phyloP scores from a whole-genome alignment of 139 green algal genomes.

The Chlorokybus atmophyticus region DNA sequence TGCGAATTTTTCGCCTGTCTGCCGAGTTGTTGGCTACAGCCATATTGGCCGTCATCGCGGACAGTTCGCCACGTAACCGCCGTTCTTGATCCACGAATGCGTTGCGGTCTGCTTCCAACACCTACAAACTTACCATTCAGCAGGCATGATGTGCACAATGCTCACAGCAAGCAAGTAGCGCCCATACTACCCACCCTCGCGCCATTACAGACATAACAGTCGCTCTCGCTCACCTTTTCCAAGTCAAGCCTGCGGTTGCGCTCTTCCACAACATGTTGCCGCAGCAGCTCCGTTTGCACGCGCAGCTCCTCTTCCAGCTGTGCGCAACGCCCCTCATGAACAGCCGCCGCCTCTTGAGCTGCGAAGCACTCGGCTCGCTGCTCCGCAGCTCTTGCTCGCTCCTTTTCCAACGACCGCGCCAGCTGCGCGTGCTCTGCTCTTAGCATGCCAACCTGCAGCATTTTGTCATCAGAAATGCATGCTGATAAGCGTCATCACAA shows the following conservation, averaged over 20 bases:
- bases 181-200: no score
- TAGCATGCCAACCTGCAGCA: constrained; percentile 13
- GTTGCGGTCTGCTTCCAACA: no score
- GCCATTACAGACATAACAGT: not conserved
- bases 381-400: constrained; percentile 17
- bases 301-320: constrained; percentile 21
- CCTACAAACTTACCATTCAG: no score
- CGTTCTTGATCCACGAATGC: no score
- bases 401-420: constrained; percentile 20
- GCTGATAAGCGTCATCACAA: no score
- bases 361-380: constrained; percentile 11
- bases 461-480: no score
- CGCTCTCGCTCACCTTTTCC: constrained; percentile 11
- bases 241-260: constrained; percentile 4
- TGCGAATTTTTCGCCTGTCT: no score
- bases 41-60: no score
- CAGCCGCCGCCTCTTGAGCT: constrained; percentile 14
- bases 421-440: constrained; percentile 22
- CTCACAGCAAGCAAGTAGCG: no score
- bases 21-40: no score
- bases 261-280: constrained; percentile 24
- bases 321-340: constrained; percentile 9
- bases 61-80: no score
- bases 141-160: no score
- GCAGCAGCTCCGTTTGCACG: constrained; percentile 1